A percentile compares a stretch with the other conserved stretches of the same genome.
phyloP scores from a whole-genome alignment of 2,329 filamentous ascomycete species.

The Pseudogymnoascus sp. region DNA sequence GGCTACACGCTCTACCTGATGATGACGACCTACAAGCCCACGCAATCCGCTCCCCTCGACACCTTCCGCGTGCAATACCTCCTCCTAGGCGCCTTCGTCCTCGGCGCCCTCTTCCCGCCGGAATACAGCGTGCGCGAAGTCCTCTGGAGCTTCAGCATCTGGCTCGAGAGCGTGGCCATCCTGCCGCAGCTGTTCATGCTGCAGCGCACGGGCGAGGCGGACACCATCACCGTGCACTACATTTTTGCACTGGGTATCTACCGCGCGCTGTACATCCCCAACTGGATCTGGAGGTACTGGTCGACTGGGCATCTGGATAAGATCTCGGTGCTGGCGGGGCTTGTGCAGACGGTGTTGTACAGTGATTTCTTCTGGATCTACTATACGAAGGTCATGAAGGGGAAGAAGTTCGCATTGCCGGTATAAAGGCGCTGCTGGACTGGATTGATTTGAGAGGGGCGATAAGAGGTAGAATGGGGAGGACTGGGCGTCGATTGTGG shows the following conservation, averaged over 20 bases:
- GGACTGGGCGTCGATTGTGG: background rate
- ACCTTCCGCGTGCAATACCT: constrained; percentile 97
- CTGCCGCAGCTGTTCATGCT: constrained; percentile 97
- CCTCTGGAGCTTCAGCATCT: constrained; percentile 95
- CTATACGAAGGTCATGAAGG: constrained; percentile 90
- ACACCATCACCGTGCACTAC: constrained; percentile 99
- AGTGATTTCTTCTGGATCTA: constrained; percentile 99
- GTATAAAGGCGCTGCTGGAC: constrained; percentile 47
- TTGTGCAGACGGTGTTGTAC: constrained; percentile 91
- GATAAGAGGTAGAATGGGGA: background rate
- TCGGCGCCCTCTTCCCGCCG: constrained; percentile 80
- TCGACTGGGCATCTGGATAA: constrained; percentile 75
- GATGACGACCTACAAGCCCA: constrained; percentile 95
- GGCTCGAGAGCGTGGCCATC: constrained; percentile 95
- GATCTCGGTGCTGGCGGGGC: constrained; percentile 80
- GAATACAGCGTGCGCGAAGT: constrained; percentile 79
- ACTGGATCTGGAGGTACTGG: constrained; percentile 92
- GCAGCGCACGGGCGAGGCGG: constrained; percentile 92
- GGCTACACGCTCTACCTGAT: constrained; percentile 97
- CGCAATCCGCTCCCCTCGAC: constrained; percentile 92
- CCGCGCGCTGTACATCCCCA: constrained; percentile 92
- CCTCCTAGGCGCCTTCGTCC: constrained; percentile 67
- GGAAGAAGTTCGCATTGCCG: constrained; percentile 79
- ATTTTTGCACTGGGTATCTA: constrained; percentile 89
- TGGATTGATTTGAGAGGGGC: background rate